Evolutionary conservation across 1,139 yeast species (phyloP), one percentile per base, ranked within the genome.

Genomic region (Sugiyamaella neomexicana): DNA sequence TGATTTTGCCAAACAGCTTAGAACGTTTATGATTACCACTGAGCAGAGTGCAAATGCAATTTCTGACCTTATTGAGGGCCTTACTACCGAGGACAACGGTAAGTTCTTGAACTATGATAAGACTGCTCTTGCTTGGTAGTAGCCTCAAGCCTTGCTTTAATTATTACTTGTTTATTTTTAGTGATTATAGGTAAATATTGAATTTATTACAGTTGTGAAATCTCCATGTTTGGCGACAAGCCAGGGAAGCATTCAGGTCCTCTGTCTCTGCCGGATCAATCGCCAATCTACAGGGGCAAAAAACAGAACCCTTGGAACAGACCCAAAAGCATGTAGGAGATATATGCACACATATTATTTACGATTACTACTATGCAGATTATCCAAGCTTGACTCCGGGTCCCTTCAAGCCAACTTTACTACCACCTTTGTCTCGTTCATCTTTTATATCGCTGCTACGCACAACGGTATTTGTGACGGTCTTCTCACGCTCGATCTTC

Each of bases 381-480:
- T 40, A 47, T 7, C 52, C 52, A 6, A 49, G 41, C 29, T 49
- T 49, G 36, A 49, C 52, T 17, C 52, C 52, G 6, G 49, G 41
- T 12, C 52, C 52, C 2, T 46, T 31, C 5, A 49, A 29, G 13
- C 52, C 52, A 13, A 49, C 52, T 42, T 49, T 49, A n/a, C 45
- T 49, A 9, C 63, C 60, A 54, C 69, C 68, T 42, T 54, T 54
- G 15, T 52, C 45, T 20, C 74, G 66, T 55, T 65, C 62, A 58
- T 71, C 74, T 38, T 66, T 61, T 46, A 71, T 71, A 17, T 72
- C 75, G 49, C 63, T 68, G 50, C 67, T 56, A 65, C 86, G 87
- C 49, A 91, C 86, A 23, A 91, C 86, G 5, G 90, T 87, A 66
- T 90, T 90, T 42, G 93, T 80, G 32, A 84, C 75, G 12, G 80